Conservation (phyloP, 2,329 filamentous ascomycete species). For the Colletotrichum navitas region DNA sequence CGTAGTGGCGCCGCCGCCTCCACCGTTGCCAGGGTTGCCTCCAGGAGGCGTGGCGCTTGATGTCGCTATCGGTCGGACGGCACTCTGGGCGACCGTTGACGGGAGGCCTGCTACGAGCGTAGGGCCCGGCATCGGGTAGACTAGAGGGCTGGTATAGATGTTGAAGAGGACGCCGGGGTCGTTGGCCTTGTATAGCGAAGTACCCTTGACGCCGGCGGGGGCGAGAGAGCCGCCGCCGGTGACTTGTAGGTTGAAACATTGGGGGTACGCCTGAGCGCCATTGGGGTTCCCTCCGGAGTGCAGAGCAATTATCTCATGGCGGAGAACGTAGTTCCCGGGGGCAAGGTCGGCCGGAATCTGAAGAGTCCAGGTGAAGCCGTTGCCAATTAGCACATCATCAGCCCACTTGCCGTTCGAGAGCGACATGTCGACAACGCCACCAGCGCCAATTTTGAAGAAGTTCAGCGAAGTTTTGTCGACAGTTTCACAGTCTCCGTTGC, state of each 20-base stretch:
- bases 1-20: slow-evolving; percentile 15
- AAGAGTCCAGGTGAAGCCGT: slow-evolving; percentile 61
- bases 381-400: slow-evolving; percentile 63
- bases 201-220: slow-evolving; percentile 52
- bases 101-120: slow-evolving; percentile 44
- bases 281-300: slow-evolving; percentile 59
- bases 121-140: slow-evolving; percentile 51
- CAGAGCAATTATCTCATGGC: slow-evolving; percentile 68
- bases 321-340: slow-evolving; percentile 66
- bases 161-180: slow-evolving; percentile 55
- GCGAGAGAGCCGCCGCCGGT: slow-evolving; percentile 53
- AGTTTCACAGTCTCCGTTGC: slow-evolving; percentile 62
- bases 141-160: slow-evolving; percentile 48
- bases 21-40: slow-evolving; percentile 27
- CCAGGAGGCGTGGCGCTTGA: slow-evolving; percentile 42
- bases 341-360: slow-evolving; percentile 61
- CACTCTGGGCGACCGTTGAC: slow-evolving; percentile 40
- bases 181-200: slow-evolving; percentile 51
- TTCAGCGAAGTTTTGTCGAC: slow-evolving; percentile 64
- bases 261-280: slow-evolving; percentile 65
- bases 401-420: slow-evolving; percentile 65
- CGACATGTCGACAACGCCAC: slow-evolving; percentile 62
- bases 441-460: slow-evolving; percentile 71
- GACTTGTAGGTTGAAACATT: slow-evolving; percentile 64
- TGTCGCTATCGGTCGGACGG: slow-evolving; percentile 17